Percentiles rank a stretch among this genome's conserved stretches.
Conservation (phyloP, 23 red algal genomes). For the Pyropia yezoensis region DNA sequence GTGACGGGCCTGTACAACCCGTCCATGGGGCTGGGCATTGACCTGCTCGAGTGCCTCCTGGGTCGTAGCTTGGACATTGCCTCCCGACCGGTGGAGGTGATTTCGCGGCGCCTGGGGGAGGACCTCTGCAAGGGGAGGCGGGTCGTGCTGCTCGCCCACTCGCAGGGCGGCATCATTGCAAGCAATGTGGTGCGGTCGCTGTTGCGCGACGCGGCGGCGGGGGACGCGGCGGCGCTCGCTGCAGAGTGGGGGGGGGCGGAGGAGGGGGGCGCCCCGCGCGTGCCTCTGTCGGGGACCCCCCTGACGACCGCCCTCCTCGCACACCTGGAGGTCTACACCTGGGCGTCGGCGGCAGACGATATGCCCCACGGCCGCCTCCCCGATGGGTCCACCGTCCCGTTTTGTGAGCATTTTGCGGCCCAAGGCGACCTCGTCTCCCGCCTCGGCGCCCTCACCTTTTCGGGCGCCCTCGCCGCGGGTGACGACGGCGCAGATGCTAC, state of each 20-base stretch:
- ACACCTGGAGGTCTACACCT: neutral
- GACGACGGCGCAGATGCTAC: neutral
- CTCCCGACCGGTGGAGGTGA: neutral
- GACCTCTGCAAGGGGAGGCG: neutral
- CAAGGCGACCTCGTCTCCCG: neutral
- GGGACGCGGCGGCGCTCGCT: neutral
- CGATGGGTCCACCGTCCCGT: neutral
- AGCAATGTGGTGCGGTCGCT: constrained; percentile 1
- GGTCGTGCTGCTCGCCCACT: neutral
- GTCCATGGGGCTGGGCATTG: neutral
- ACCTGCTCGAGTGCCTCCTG: neutral
- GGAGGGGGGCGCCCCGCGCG: no score
- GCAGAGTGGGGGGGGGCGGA: neutral
- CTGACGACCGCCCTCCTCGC: neutral
- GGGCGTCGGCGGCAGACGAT: constrained; percentile 4
- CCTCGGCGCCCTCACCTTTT: neutral
- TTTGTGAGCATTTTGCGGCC: constrained; percentile 1
- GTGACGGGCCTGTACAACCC: neutral
- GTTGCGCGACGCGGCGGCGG: neutral
- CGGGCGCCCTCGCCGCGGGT: neutral
- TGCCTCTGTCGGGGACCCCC: no score
- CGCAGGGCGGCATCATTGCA: constrained; percentile 1
- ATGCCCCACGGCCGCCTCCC: neutral
- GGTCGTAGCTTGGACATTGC: neutral
- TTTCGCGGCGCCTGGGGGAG: neutral